Evolutionary conservation across 805 yeast species (phyloP).

Genomic region (Sugiyamaella lignohabitans): DNA sequence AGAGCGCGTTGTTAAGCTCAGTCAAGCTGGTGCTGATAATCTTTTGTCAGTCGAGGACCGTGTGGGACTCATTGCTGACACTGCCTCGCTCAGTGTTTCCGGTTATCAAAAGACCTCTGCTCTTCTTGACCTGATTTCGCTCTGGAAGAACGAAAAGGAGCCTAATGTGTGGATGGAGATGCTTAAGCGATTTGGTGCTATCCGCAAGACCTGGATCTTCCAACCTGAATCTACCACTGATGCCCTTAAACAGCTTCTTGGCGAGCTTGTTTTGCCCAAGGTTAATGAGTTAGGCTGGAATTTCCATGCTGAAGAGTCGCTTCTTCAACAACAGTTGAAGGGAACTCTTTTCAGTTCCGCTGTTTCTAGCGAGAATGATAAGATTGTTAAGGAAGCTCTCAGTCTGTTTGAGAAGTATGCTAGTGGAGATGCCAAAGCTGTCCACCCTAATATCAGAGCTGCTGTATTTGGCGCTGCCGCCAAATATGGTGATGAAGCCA

Average conservation of each 20-base stretch:
- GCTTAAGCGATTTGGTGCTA: slow-evolving; percentile 35
- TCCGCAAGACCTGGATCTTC: slow-evolving; percentile 43
- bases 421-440: slow-evolving; percentile 58
- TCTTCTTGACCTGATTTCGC: slow-evolving; percentile 43
- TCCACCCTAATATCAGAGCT: slow-evolving; percentile 68
- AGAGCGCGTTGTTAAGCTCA: slow-evolving; percentile 47
- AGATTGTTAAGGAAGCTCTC: slow-evolving; percentile 32
- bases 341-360: slow-evolving; percentile 42
- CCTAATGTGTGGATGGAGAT: slow-evolving; percentile 51
- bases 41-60: slow-evolving; percentile 53
- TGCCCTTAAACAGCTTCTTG: slow-evolving; percentile 40
- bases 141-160: slow-evolving; percentile 46
- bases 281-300: slow-evolving; percentile 58
- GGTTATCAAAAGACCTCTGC: slow-evolving; percentile 45
- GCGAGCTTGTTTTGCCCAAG: slow-evolving; percentile 50
- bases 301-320: slow-evolving; percentile 51
- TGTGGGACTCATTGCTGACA: slow-evolving; percentile 58
- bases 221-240: slow-evolving; percentile 38
- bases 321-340: slow-evolving; percentile 57
- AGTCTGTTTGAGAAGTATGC: slow-evolving; percentile 46
- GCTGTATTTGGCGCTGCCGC: slow-evolving; percentile 64
- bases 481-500: slow-evolving; percentile 51
- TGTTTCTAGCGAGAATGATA: slow-evolving; percentile 27
- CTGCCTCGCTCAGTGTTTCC: slow-evolving; percentile 47
- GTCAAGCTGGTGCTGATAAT: slow-evolving; percentile 46